Conservation (phyloP, 2,329 filamentous ascomycete species). For the Cercospora canescens region DNA sequence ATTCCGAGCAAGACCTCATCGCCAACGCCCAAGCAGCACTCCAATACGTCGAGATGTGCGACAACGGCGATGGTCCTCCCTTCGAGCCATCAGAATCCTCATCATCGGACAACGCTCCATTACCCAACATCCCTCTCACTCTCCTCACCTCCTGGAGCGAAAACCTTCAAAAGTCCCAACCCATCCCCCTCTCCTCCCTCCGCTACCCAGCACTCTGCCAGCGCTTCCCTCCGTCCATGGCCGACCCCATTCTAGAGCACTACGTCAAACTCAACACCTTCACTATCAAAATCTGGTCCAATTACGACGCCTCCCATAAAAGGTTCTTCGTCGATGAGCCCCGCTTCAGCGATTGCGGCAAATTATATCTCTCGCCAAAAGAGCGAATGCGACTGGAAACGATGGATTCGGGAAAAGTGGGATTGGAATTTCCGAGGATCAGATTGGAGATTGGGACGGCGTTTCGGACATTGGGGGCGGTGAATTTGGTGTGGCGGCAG, state of each 20-base stretch:
- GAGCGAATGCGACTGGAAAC: conserved; percentile 11
- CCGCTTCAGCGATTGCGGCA: conserved; percentile 14
- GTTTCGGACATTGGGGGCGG: conserved; percentile 14
- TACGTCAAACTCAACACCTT: conserved; percentile 16
- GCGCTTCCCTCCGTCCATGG: neutral
- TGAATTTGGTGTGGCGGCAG: neutral
- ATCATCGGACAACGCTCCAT: neutral
- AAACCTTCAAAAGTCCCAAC: neutral
- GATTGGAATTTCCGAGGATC: conserved; percentile 11
- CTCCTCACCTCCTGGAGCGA: neutral
- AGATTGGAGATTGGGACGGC: conserved; percentile 17
- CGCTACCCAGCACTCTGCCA: neutral
- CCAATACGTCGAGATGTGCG: neutral
- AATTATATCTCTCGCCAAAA: conserved; percentile 4
- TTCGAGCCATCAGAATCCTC: neutral
- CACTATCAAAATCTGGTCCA: conserved; percentile 21
- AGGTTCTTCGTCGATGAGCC: conserved; percentile 8
- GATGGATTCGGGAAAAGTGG: neutral
- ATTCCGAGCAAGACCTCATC: neutral
- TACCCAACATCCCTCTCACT: neutral
- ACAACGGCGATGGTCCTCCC: neutral
- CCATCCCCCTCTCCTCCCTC: conserved; percentile 8
- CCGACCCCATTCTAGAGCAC: conserved; percentile 10
- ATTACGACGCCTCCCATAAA: conserved; percentile 18
- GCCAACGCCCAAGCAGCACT: neutral